Conservation (phyloP, 2,329 filamentous ascomycete genomes). For the Neopestalotiopsis sp. region DNA sequence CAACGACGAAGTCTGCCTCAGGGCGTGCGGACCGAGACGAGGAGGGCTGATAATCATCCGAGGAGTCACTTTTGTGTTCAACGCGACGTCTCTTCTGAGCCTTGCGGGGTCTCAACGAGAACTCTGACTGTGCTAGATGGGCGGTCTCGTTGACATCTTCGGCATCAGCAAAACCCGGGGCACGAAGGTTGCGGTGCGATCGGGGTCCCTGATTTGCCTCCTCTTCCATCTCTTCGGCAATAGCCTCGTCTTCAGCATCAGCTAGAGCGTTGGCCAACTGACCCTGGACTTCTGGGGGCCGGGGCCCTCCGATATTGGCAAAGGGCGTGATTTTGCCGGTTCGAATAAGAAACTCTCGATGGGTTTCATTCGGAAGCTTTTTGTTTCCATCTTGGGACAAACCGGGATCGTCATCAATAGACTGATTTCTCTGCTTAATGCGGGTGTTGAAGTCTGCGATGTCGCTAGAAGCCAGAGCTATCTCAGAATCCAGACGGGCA, state of each 20-base stretch:
- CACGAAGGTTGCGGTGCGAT: constrained; percentile 75
- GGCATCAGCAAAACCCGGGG: constrained; percentile 67
- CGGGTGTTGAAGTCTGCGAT: constrained; percentile 80
- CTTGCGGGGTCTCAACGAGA: constrained; percentile 63
- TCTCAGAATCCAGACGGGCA: constrained; percentile 66
- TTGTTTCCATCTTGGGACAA: constrained; percentile 54
- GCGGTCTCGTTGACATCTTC: constrained; percentile 47
- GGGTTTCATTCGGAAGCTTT: constrained; percentile 78
- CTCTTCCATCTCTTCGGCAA: constrained; percentile 52
- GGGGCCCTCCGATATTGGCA: constrained; percentile 73
- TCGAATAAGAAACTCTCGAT: constrained; percentile 88
- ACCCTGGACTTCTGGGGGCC: constrained; percentile 65
- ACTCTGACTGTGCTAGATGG: constrained; percentile 52
- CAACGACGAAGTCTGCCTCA: constrained; percentile 33
- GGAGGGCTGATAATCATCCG: constrained; percentile 51
- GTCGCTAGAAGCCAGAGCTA: constrained; percentile 71
- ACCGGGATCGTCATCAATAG: constrained; percentile 46
- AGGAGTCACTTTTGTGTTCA: constrained; percentile 40
- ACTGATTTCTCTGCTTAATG: constrained; percentile 74
- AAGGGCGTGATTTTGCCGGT: constrained; percentile 99
- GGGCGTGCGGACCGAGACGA: constrained; percentile 29
- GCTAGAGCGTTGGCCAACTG: constrained; percentile 78
- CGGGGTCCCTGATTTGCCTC: constrained; percentile 52
- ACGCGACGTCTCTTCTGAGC: constrained; percentile 61
- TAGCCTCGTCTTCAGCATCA: constrained; percentile 79